These are phyloP conservation scores for Diplotaxis tenuifolia DNA, from an alignment of 345 rosid species.

Conservation along the genomic window DNA sequence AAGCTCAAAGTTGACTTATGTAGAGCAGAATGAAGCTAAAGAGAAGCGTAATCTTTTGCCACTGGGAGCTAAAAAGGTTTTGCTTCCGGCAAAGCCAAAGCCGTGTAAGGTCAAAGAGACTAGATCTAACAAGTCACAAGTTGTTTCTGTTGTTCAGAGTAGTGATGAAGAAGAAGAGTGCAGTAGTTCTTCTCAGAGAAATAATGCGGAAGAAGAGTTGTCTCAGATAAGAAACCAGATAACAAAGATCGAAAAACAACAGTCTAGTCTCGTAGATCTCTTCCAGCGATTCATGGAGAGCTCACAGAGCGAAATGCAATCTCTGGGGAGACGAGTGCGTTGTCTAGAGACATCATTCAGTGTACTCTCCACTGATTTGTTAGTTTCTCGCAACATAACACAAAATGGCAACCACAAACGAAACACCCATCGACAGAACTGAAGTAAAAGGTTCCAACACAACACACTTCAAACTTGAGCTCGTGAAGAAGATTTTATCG, in stretches of 20 bases:
- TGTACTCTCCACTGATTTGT: conserved; percentile 74
- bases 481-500: not conserved
- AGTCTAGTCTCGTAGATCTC: conserved; percentile 65
- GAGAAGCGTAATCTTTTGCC: not conserved
- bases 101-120: conserved; percentile 37
- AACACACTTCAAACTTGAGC: conserved; percentile 7
- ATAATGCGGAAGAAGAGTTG: conserved; percentile 56
- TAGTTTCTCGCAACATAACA: conserved; percentile 29
- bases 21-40: not conserved
- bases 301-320: conserved; percentile 78
- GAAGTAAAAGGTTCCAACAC: not conserved
- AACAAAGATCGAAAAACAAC: conserved; percentile 83
- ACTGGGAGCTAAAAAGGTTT: conserved; percentile 45
- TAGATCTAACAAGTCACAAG: conserved; percentile 44
- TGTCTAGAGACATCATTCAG: conserved; percentile 87
- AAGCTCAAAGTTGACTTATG: conserved; percentile 12
- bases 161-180: conserved; percentile 52
- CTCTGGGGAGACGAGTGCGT: conserved; percentile 78
- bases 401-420: conserved; percentile 27
- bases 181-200: conserved; percentile 36
- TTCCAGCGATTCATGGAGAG: conserved; percentile 92
- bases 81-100: conserved; percentile 35
- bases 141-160: conserved; percentile 45
- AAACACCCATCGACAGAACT: conserved; percentile 19
- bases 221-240: conserved; percentile 66